Evolutionary conservation across 495 filamentous ascomycete species (phyloP).

Genomic region (Talaromyces nanjingensis): DNA sequence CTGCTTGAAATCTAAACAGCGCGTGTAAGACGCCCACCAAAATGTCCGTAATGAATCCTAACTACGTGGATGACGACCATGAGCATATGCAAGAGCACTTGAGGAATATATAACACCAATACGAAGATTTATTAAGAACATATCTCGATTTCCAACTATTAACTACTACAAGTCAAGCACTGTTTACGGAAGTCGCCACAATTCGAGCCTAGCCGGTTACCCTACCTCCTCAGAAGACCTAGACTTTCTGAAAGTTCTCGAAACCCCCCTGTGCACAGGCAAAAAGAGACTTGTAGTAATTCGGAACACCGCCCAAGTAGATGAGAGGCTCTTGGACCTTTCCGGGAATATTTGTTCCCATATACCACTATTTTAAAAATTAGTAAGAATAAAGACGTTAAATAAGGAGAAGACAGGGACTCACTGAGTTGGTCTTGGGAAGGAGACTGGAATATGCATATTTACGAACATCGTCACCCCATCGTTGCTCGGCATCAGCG

Average conservation of each 20-base stretch:
- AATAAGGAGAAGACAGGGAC: background rate
- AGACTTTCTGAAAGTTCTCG: background rate
- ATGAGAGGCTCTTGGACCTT: slow-evolving; percentile 15
- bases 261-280: background rate
- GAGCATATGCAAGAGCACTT: background rate
- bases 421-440: slow-evolving; percentile 19
- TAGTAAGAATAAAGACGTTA: background rate
- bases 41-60: background rate
- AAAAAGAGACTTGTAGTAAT: background rate
- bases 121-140: background rate
- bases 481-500: background rate
- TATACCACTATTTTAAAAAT: background rate
- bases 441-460: slow-evolving; percentile 36
- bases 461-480: background rate
- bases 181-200: background rate
- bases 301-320: background rate
- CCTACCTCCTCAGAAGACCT: no score
- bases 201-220: no score
- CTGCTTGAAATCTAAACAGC: no score
- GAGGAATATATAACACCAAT: background rate
- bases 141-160: background rate
- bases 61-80: background rate
- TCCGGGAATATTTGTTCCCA: slow-evolving; percentile 31
- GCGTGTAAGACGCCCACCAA: background rate
- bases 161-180: background rate